Evolutionary conservation across 2,329 filamentous ascomycete species (phyloP).

Genomic region (Aspergillus niger): DNA sequence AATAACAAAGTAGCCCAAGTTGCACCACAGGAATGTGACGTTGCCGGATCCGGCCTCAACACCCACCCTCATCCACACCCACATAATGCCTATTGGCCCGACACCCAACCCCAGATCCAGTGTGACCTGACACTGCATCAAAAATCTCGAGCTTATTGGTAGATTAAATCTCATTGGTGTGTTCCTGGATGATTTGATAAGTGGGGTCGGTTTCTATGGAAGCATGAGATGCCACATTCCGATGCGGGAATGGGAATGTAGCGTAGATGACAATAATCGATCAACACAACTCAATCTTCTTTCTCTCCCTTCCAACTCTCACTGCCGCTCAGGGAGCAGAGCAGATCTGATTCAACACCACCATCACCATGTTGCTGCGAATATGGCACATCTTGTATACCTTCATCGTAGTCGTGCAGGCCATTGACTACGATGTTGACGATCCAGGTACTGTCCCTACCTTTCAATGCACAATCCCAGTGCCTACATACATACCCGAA

Average conservation of each 20-base stretch:
- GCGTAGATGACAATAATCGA: slow-evolving; percentile 48
- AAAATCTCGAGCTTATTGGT: neutral
- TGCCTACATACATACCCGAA: neutral
- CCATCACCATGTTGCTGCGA: slow-evolving; percentile 16
- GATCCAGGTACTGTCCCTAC: slow-evolving; percentile 12
- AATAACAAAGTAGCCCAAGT: no score
- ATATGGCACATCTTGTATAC: slow-evolving; percentile 17
- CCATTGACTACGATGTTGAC: slow-evolving; percentile 19
- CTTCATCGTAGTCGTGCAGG: slow-evolving; percentile 16
- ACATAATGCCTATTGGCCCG: neutral
- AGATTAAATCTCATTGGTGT: neutral
- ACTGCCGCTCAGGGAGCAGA: no score
- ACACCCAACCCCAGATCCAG: neutral
- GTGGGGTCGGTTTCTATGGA: neutral
- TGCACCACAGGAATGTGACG: neutral
- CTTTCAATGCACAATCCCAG: neutral
- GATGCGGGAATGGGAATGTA: slow-evolving; percentile 10
- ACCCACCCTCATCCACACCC: neutral
- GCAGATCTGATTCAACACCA: neutral
- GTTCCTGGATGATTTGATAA: neutral
- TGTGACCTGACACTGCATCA: neutral
- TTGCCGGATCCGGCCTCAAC: slow-evolving; percentile 12
- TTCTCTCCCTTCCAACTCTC: neutral
- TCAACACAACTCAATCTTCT: neutral
- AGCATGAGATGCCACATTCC: neutral